Conservation (phyloP, 2,329 filamentous ascomycete species). For the Aspergillus puulaauensis region DNA sequence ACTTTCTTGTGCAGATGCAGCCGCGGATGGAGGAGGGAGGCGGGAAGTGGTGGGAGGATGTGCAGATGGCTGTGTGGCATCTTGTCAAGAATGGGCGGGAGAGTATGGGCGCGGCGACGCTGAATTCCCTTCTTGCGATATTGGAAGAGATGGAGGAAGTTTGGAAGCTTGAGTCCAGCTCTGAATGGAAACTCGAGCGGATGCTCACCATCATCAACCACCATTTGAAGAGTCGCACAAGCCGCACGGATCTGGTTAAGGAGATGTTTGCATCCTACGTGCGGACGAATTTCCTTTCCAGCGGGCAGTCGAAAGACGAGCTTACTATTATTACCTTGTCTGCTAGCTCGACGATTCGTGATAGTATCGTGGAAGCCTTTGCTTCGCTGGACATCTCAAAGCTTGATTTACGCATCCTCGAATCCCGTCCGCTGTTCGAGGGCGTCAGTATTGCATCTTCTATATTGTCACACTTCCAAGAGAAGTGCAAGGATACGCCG, state of each 20-base stretch:
- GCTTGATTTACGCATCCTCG: constrained; percentile 61
- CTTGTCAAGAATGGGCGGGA: constrained; percentile 66
- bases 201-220: constrained; percentile 26
- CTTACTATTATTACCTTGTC: constrained; percentile 61
- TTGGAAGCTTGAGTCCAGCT: constrained; percentile 20
- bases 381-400: constrained; percentile 29
- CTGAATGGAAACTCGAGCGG: constrained; percentile 19
- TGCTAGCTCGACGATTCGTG: constrained; percentile 60
- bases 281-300: constrained; percentile 13
- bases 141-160: constrained; percentile 23
- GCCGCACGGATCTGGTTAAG: constrained; percentile 24
- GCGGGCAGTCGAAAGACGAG: constrained; percentile 7
- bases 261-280: constrained; percentile 29
- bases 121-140: constrained; percentile 33
- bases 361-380: constrained; percentile 48
- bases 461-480: constrained; percentile 22
- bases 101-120: constrained; percentile 64
- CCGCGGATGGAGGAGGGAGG: constrained; percentile 13
- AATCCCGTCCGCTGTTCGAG: constrained; percentile 67
- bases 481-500: constrained; percentile 18
- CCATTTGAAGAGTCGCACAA: constrained; percentile 23
- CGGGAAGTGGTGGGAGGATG: constrained; percentile 54
- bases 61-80: constrained; percentile 62
- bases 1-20: constrained; percentile 39
- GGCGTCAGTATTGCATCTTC: constrained; percentile 58